Conservation (phyloP, 306 rosid genomes). For the Crotalaria pallida region DNA sequence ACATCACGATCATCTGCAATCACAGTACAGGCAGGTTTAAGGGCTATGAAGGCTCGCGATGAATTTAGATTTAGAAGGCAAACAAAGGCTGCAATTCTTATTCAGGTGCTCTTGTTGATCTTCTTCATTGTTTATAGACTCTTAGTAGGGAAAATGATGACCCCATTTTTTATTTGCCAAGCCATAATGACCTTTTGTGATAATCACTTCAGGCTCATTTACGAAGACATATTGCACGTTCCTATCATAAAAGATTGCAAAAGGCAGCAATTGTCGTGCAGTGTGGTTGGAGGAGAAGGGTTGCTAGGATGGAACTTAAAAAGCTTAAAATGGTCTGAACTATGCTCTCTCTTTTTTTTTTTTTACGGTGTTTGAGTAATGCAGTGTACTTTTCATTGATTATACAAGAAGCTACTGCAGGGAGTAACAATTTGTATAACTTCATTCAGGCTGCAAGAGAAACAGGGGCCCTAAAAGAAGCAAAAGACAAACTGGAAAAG, state of each 20-base stretch:
- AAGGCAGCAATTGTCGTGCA: constrained; percentile 77
- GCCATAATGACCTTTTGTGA: constrained; percentile 14
- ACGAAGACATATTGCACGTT: constrained; percentile 64
- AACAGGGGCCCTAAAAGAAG: constrained; percentile 92
- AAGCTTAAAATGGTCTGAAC: constrained; percentile 79
- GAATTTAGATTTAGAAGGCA: constrained; percentile 94
- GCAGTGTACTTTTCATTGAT: constrained; percentile 1
- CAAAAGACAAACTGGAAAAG: constrained; percentile 96
- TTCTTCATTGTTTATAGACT: constrained; percentile 17
- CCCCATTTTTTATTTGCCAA: constrained; percentile 7
- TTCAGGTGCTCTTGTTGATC: constrained; percentile 55
- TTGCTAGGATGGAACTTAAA: constrained; percentile 94
- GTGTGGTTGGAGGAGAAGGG: constrained; percentile 91
- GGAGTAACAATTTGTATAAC: constrained; percentile 25
- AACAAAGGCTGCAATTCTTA: constrained; percentile 76
- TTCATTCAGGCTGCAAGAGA: constrained; percentile 88
- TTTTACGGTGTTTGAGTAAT: constrained; percentile 30
- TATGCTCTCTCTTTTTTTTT: constrained; percentile 14
- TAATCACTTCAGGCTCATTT: constrained; percentile 59
- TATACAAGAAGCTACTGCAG: not conserved
- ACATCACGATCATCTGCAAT: constrained; percentile 52
- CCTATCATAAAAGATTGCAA: constrained; percentile 76
- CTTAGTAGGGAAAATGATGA: not conserved
- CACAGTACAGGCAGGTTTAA: constrained; percentile 80
- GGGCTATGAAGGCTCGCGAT: constrained; percentile 96